Evolutionary conservation across 2,329 filamentous ascomycete genomes (phyloP).

Genomic region (Ophiocordyceps sinensis): DNA sequence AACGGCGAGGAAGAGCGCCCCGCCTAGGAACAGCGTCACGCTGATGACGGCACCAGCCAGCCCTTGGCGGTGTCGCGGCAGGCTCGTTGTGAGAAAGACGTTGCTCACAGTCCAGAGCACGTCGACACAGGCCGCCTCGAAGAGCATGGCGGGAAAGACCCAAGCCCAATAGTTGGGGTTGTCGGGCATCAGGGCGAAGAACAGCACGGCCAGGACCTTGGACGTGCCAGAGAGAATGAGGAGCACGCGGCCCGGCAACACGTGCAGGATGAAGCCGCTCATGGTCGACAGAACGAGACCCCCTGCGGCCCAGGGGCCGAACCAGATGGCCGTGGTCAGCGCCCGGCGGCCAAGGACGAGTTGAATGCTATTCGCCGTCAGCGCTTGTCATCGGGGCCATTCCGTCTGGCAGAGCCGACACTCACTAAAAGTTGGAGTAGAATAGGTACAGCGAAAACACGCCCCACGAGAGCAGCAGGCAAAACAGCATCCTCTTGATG

Average conservation of each 20-base stretch:
- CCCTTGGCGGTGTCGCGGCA: constrained; percentile 44
- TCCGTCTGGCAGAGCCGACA: constrained; percentile 2
- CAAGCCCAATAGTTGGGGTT: constrained; percentile 47
- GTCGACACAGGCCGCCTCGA: constrained; percentile 49
- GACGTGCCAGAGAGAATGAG: constrained; percentile 36
- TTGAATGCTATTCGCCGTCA: constrained; percentile 25
- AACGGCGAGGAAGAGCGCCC: constrained; percentile 48
- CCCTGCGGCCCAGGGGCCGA: constrained; percentile 40
- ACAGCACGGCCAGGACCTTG: constrained; percentile 32
- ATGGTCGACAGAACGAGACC: constrained; percentile 40
- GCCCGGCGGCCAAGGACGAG: constrained; percentile 35
- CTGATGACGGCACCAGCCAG: constrained; percentile 52
- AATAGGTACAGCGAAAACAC: constrained; percentile 48
- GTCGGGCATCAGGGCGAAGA: constrained; percentile 41
- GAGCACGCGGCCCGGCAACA: constrained; percentile 36
- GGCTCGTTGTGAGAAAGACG: constrained; percentile 50
- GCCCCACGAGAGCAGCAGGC: constrained; percentile 34
- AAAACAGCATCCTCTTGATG: constrained; percentile 41
- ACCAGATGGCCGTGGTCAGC: constrained; percentile 44
- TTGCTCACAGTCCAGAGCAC: constrained; percentile 52
- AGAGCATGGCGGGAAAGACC: constrained; percentile 45
- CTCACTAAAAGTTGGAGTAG: constrained; percentile 50
- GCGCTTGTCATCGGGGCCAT: background rate
- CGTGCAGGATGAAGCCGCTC: constrained; percentile 41
- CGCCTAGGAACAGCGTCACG: constrained; percentile 45